Percentiles rank a stretch among this genome's conserved stretches.
phyloP scores from a whole-genome alignment of 2,329 filamentous ascomycete species.

The Colletotrichum sublineola region DNA sequence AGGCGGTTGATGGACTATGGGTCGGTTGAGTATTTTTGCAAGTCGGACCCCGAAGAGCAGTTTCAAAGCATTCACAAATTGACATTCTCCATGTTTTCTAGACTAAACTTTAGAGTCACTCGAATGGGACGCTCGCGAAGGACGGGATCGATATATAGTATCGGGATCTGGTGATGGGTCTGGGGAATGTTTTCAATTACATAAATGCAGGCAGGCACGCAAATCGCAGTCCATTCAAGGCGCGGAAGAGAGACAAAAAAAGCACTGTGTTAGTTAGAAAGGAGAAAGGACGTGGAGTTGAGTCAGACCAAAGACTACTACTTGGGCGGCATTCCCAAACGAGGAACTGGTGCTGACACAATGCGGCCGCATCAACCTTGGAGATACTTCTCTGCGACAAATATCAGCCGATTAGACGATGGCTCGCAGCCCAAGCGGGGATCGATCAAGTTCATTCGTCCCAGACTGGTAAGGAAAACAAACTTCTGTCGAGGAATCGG shows the following conservation, averaged over 20 bases:
- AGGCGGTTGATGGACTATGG: neutral
- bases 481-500: slow-evolving; percentile 32
- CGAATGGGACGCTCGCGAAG: neutral
- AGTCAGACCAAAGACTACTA: neutral
- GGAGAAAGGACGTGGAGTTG: neutral
- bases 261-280: neutral
- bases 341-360: neutral
- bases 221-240: neutral
- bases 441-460: neutral
- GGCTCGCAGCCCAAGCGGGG: slow-evolving; percentile 3
- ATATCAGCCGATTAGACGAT: neutral
- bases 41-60: neutral
- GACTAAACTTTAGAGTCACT: neutral
- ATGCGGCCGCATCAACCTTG: neutral
- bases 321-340: neutral
- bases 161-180: neutral
- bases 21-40: neutral
- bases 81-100: neutral
- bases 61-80: neutral
- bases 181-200: neutral
- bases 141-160: neutral
- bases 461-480: slow-evolving; percentile 11
- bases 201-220: neutral
- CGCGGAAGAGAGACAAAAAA: neutral
- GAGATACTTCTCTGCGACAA: neutral